These are phyloP conservation scores for Sisymbrium irio DNA, from an alignment of 345 rosid species.

Conservation along the genomic window DNA sequence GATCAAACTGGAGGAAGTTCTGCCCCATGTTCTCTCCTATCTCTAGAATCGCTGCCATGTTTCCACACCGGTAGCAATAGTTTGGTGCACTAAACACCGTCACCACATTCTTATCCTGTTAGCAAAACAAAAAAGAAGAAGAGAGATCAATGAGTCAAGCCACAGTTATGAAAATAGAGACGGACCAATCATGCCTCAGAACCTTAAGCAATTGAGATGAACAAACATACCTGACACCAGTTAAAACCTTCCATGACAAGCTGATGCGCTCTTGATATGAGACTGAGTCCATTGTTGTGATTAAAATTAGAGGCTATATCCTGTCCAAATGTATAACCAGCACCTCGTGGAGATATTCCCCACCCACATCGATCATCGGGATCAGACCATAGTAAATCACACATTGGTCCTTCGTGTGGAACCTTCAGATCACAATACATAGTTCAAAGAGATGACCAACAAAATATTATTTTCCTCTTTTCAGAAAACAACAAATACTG, in stretches of 20 bases:
- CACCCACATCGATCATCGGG: constrained; percentile 44
- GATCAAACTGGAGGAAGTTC: constrained; percentile 82
- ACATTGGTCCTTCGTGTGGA: constrained; percentile 87
- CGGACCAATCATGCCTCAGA: neutral
- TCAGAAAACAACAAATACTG: neutral
- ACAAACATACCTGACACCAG: constrained; percentile 70
- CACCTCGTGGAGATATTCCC: constrained; percentile 46
- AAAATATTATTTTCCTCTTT: neutral
- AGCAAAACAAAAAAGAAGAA: neutral
- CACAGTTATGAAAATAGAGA: neutral
- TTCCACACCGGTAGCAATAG: constrained; percentile 79
- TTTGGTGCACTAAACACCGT: constrained; percentile 86
- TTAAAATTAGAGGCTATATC: constrained; percentile 73
- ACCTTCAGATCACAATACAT: constrained; percentile 46
- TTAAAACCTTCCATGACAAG: constrained; percentile 92
- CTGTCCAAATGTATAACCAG: constrained; percentile 49
- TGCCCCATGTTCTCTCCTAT: constrained; percentile 84
- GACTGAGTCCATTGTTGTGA: constrained; percentile 69
- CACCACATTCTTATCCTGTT: constrained; percentile 74
- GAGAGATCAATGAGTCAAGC: neutral
- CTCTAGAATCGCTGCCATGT: constrained; percentile 88
- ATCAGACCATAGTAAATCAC: constrained; percentile 81
- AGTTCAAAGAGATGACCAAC: neutral
- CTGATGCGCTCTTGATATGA: constrained; percentile 85
- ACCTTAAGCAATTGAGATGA: constrained; percentile 4